Percentiles rank a stretch among this genome's conserved stretches.
Evolutionary conservation across 768 basidiomycete genomes (phyloP).

Genomic region (Podaxis mareebaensis): DNA sequence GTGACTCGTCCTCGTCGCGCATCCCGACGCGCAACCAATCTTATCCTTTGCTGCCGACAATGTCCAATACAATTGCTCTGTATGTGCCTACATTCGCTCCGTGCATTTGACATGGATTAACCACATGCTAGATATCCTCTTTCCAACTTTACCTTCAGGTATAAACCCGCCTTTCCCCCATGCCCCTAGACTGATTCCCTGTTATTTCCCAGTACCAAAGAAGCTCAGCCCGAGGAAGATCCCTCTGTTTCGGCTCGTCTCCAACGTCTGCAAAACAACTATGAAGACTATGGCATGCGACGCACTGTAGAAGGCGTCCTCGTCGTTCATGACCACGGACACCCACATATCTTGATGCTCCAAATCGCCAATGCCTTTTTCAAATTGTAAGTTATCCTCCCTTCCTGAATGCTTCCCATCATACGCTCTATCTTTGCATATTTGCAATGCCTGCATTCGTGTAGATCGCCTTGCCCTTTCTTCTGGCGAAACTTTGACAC

Average conservation of each 20-base stretch:
- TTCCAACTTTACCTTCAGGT: slow-evolving; percentile 94
- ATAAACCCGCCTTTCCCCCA: slow-evolving; percentile 2
- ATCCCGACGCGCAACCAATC: slow-evolving; percentile 42
- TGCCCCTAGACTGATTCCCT: neutral
- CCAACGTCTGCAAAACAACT: slow-evolving; percentile 93
- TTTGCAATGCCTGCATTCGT: neutral
- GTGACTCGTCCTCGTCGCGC: slow-evolving; percentile 12
- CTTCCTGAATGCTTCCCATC: neutral
- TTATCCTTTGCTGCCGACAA: slow-evolving; percentile 25
- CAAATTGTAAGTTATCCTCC: slow-evolving; percentile 72
- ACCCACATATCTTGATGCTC: slow-evolving; percentile 96
- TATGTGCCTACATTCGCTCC: slow-evolving; percentile 24
- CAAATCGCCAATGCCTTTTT: slow-evolving; percentile 99
- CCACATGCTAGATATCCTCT: slow-evolving; percentile 64
- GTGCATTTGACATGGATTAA: neutral
- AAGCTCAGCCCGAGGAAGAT: slow-evolving; percentile 96
- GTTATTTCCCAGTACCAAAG: slow-evolving; percentile 71
- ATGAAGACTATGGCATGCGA: slow-evolving; percentile 96
- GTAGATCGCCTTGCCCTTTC: neutral
- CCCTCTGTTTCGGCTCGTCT: slow-evolving; percentile 93
- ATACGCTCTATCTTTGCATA: neutral
- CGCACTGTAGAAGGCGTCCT: slow-evolving; percentile 90
- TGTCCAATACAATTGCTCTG: slow-evolving; percentile 58
- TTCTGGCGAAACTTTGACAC: neutral
- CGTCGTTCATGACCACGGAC: slow-evolving; percentile 94